A percentile compares a stretch with the other conserved stretches of the same genome.
These are phyloP conservation scores for Myxozyma monticola DNA, from an alignment of 805 yeast species.

Conservation along the genomic window DNA sequence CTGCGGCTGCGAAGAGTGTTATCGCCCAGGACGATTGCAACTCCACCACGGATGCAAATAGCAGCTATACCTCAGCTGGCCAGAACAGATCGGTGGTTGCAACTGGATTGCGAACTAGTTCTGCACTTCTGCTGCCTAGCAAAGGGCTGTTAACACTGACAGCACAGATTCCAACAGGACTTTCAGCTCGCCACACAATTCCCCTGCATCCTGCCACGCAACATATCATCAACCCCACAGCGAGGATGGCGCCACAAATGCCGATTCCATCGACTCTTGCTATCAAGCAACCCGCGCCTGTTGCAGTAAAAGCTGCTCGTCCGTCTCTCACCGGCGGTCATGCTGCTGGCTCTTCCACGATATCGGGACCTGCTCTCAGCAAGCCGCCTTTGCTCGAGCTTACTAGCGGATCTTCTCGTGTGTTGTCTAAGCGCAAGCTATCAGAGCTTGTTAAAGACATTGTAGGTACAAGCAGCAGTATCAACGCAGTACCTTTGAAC, in stretches of 20 bases:
- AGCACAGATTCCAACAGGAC: constrained; percentile 33
- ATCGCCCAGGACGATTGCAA: too few species aligned
- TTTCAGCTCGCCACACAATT: constrained; percentile 36
- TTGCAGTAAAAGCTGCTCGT: constrained; percentile 63
- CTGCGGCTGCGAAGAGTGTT: too few species aligned
- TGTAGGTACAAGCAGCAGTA: constrained; percentile 61
- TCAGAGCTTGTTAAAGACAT: constrained; percentile 74
- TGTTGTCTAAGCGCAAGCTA: constrained; percentile 83
- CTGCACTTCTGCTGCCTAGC: constrained; percentile 15
- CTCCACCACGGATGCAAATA: too few species aligned
- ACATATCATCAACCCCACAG: constrained; percentile 41
- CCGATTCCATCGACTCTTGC: constrained; percentile 66
- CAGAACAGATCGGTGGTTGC: too few species aligned
- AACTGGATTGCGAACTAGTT: too few species aligned
- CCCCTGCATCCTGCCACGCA: constrained; percentile 42
- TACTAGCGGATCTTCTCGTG: constrained; percentile 52
- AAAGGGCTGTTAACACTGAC: constrained; percentile 1
- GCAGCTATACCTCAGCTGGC: too few species aligned
- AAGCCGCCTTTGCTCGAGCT: constrained; percentile 81
- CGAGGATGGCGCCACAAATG: constrained; percentile 34
- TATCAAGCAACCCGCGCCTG: constrained; percentile 65
- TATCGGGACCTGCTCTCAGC: constrained; percentile 72
- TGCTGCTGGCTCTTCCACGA: constrained; percentile 66
- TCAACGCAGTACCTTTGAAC: constrained; percentile 28
- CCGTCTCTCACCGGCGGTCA: constrained; percentile 85